Base-by-base conservation (phyloP, 2,329 filamentous ascomycete genomes). In the Gaeumannomyces sp. region DNA sequence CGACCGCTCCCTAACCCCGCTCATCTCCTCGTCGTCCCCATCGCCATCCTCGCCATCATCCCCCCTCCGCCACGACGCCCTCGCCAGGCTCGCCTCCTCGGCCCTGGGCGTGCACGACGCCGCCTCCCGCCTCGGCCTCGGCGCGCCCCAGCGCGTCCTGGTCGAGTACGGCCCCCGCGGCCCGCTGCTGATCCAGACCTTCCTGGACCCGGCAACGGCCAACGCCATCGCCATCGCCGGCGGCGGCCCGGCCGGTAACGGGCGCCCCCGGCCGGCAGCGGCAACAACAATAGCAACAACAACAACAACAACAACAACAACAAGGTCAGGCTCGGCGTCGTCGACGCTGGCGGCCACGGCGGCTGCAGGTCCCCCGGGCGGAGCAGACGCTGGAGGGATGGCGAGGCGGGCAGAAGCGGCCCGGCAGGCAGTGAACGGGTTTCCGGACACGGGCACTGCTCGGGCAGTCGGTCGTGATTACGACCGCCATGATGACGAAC, bases 1-100 rank as follows among this genome's bases (percentile, higher is more conserved):
- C 68, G 85, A 87, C 77, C 76, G 80, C 66, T 76, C 81, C 66
- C 80, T 85, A 68, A 84, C 82, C 5, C 83, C 85, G 38, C 79
- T 88, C 68, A 79, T 88, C 71, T 83, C 82, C 27, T 84, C 82
- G 33, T 80, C 82, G 65, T 69, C 71, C 31, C 67, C 72, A 14
- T 60, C 62, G 10, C 29, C 64, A 25, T 11, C 67, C 50, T 56
- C 67, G 10, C 33, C 64, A 38, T 25, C 27, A 16, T 11, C 27
- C 8, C 28, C 58, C n/a, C 45, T 62, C 61, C 61, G 60, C 57
- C 29, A 67, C 4, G 66, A 80, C 65, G 76, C 83, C n/a, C 80
- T 88, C 63, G 79, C 81, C 8, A 73, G 77, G 5, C 79, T 88
- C 58, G 79, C 85, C 38, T 78, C 79, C 60, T 79, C 80, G 62